Evolutionary conservation across 768 basidiomycete genomes (phyloP).

Genomic region (Filobasidium wieringae): DNA sequence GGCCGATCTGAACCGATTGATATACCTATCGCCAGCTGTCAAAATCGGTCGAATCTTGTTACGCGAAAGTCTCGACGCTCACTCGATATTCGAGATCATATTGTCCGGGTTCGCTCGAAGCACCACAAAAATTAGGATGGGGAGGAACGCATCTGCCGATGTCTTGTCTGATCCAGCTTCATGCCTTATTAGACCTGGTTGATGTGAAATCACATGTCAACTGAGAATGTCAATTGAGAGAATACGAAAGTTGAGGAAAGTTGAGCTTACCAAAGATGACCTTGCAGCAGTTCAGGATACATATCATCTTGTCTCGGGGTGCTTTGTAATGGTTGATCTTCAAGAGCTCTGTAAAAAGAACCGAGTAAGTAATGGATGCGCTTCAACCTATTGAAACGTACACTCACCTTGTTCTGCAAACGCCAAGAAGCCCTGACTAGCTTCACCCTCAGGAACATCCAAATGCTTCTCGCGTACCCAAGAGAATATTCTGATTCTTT

Average conservation of each 20-base stretch:
- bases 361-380: not conserved
- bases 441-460: constrained; percentile 60
- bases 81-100: constrained; percentile 92
- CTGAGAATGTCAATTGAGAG: not conserved
- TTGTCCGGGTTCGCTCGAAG: constrained; percentile 88
- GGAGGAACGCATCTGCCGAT: constrained; percentile 80
- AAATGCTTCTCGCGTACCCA: constrained; percentile 85
- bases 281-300: constrained; percentile 94
- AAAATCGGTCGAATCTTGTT: no score
- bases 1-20: constrained; percentile 85
- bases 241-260: not conserved
- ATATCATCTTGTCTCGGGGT: constrained; percentile 93
- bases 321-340: constrained; percentile 99
- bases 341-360: constrained; percentile 51
- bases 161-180: constrained; percentile 52
- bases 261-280: constrained; percentile 79
- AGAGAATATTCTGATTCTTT: constrained; percentile 77
- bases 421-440: constrained; percentile 59
- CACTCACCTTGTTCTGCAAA: constrained; percentile 37
- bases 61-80: constrained; percentile 11
- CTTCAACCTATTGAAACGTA: not conserved
- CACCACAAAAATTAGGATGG: constrained; percentile 85
- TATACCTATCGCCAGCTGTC: constrained; percentile 80
- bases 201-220: not conserved
- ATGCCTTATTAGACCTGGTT: constrained; percentile 74